Base-by-base conservation (phyloP, 495 filamentous ascomycete species). In the Neurospora sp. region DNA sequence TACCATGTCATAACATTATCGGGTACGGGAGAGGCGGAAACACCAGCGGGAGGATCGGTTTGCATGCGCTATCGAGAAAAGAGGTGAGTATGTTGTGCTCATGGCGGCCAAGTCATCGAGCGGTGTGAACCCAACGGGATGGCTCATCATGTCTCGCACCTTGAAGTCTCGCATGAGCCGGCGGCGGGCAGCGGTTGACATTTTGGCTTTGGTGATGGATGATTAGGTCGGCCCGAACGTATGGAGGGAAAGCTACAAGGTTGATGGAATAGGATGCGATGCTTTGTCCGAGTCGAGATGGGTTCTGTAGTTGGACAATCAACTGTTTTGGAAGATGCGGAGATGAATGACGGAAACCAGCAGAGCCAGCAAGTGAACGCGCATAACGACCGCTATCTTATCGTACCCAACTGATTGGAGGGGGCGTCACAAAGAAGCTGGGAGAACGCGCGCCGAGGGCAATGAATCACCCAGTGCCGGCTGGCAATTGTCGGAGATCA, bases 1-100 rank as follows among this genome's bases (percentile, higher is more conserved):
- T 88, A 98, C 96, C 96, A 99, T 69, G 94, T 98, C 96, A 99
- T 98, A 59, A 99, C 96, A 86, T 99, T 99, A 80, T 99, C 96
- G 59, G 95, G 93, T 27, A 99, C 92, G 1, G 96, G 96, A 42
- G 96, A 98, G 42, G 96, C 96, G 72, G 95, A 98, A 59, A 99
- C 96, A 72, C 96, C 96, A 74, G 95, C 96, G 8, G 96, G 96
- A 77, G 96, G 96, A 80, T 99, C 96, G 73, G 95, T 98, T 86
- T 99, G 96, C 96, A 99, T 99, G 81, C 96, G 94, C 96, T 98
- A 78, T 72, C 27, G 47, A 71, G 3, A 40, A 71, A 75, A 45
- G 77, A 71, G 31, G 70, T 79, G 35, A 79, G 73, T 70, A 74
- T 73, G 39, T 18, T 40, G 37, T 12, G 69, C n/a, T 14, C 45